Conservation (phyloP, 2,329 filamentous ascomycete genomes). For the Cryoendolithus antarcticus region DNA sequence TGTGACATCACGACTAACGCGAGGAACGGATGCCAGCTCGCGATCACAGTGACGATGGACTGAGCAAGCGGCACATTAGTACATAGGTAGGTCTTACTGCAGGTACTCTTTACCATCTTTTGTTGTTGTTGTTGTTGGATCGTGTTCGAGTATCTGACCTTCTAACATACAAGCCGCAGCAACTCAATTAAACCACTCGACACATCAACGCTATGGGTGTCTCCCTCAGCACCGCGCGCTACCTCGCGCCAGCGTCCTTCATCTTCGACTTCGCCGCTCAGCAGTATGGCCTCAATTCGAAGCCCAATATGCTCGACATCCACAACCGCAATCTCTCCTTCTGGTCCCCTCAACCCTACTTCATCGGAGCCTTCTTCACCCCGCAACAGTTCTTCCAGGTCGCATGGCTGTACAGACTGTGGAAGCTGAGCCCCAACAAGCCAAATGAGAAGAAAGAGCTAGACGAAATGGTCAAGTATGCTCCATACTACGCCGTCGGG, state of each 20-base stretch:
- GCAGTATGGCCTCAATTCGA: slow-evolving; percentile 46
- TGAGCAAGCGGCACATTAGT: no score
- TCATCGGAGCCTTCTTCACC: slow-evolving; percentile 51
- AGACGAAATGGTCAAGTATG: slow-evolving; percentile 40
- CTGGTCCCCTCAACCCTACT: slow-evolving; percentile 46
- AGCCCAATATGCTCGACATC: slow-evolving; percentile 47
- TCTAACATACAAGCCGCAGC: neutral
- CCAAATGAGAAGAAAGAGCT: slow-evolving; percentile 30
- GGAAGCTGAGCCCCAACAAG: slow-evolving; percentile 33
- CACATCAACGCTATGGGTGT: slow-evolving; percentile 34
- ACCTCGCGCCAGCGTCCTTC: slow-evolving; percentile 43
- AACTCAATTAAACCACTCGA: neutral
- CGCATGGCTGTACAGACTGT: slow-evolving; percentile 45
- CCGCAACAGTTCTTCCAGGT: slow-evolving; percentile 48
- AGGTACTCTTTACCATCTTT: neutral
- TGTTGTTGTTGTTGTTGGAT: neutral
- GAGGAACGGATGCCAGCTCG: no score
- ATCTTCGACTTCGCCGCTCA: slow-evolving; percentile 46
- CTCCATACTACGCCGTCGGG: slow-evolving; percentile 43
- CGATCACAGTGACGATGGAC: no score
- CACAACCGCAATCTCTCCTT: slow-evolving; percentile 47
- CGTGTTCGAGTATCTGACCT: neutral
- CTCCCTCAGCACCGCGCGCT: slow-evolving; percentile 41
- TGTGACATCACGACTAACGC: no score
- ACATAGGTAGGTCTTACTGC: no score